A percentile compares a stretch with the other conserved stretches of the same genome.
These are phyloP conservation scores for Ceratocystis variospora DNA, from an alignment of 2,329 filamentous ascomycete species.

Conservation along the genomic window DNA sequence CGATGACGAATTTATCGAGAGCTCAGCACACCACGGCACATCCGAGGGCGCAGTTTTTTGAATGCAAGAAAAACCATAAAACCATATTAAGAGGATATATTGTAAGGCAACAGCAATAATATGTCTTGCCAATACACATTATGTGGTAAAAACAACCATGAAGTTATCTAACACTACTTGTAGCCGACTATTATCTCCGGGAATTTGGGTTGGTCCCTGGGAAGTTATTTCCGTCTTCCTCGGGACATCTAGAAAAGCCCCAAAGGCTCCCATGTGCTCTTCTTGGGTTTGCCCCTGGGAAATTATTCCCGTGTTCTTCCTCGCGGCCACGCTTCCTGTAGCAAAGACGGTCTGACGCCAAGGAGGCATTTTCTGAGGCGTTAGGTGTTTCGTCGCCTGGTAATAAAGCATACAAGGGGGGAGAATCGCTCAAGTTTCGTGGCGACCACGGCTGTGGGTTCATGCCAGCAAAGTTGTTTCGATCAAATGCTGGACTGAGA, in stretches of 20 bases:
- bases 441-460: conserved; percentile 10
- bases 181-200: background rate
- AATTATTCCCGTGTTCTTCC: conserved; percentile 19
- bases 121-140: background rate
- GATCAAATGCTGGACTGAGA: background rate
- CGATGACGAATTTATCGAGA: background rate
- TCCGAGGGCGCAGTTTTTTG: background rate
- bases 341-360: background rate
- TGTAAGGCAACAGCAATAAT: background rate
- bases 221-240: conserved; percentile 18
- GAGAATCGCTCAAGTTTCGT: background rate
- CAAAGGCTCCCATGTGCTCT: conserved; percentile 5
- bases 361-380: background rate
- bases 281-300: conserved; percentile 17
- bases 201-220: conserved; percentile 13
- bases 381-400: conserved; percentile 2
- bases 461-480: conserved; percentile 17
- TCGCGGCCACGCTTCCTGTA: background rate
- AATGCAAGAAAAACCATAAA: background rate
- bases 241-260: conserved; percentile 2
- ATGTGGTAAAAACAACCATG: background rate
- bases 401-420: conserved; percentile 3
- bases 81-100: background rate
- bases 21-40: background rate
- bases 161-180: background rate